Base-by-base conservation (phyloP, 148 eudicot species). In the Rhododendron ovatum region DNA sequence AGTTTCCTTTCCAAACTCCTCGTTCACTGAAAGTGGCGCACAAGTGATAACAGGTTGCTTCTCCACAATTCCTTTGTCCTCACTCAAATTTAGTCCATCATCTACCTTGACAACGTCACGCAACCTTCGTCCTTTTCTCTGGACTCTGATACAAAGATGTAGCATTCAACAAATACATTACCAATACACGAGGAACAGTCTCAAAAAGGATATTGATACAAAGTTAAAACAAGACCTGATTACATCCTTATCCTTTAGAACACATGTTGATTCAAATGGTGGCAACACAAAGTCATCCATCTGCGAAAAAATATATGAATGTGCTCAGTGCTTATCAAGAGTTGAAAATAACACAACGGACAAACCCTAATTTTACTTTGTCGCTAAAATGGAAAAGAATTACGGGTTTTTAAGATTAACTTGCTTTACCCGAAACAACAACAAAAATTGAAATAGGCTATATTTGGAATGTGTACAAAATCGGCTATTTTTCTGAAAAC, bases 211-310 rank as follows among this genome's bases (percentile, higher is more conserved):
- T 45, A 76, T 45, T 2, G 73, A 61, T 15, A 28, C 45, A 35
- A 26, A 76, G 45, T 28, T 57, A 51, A 24, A 80, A 89, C 92
- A 74, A 71, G 39, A 95, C 99, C 95, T 75, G 89, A 97, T 91
- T 43, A 92, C 87, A 89, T 97, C 99, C 63, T 92, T 91, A 84
- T 95, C 98, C 88, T 93, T 93, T 82, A 97, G 88, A 86, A 97
- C 90, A 83, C 85, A 15, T 79, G 93, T 93, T 7, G 98, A 92
- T 89, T 93, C 95, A 87, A 92, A 95, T 17, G 92, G 92, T 57
- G 99, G 99, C 89, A 97, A 89, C 85, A 92, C 95, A 91, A 91
- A 97, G 85, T 92, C 98, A 84, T 95, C 95, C 94, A 93, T 92
- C 98, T 97, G 94, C 93, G 86, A 87, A 67, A 86, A 88, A 77